A percentile compares a stretch with the other conserved stretches of the same genome.
phyloP scores from a whole-genome alignment of 2,329 filamentous ascomycete species.

The Xylariaceae sp. region DNA sequence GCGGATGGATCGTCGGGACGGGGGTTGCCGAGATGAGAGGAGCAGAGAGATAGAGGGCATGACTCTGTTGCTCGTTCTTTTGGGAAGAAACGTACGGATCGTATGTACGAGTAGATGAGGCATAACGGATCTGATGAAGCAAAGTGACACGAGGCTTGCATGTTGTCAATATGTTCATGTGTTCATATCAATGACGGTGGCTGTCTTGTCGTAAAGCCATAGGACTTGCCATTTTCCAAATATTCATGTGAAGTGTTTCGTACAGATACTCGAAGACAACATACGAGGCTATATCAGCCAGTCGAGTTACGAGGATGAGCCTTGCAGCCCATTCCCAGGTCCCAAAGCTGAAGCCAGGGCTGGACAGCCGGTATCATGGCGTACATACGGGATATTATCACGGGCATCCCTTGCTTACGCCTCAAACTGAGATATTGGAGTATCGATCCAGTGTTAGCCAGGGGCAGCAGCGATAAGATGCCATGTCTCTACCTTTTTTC shows the following conservation, averaged over 20 bases:
- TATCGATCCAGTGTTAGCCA: background rate
- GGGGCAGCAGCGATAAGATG: background rate
- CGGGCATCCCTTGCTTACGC: background rate
- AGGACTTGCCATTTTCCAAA: background rate
- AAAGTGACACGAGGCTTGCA: constrained; percentile 18
- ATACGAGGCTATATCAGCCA: background rate
- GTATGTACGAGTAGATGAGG: too few relatives aligned
- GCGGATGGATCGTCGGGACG: background rate
- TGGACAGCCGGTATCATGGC: background rate
- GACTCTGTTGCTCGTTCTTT: background rate
- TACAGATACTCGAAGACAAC: background rate
- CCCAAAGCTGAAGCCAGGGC: background rate
- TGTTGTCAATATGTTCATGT: constrained; percentile 2
- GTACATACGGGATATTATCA: background rate
- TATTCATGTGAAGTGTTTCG: background rate
- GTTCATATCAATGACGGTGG: background rate
- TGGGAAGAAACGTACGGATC: background rate
- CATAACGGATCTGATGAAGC: background rate
- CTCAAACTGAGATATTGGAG: background rate
- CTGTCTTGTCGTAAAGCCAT: background rate
- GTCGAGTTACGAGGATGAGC: background rate
- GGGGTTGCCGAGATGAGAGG: background rate
- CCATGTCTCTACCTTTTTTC: background rate
- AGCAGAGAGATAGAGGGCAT: background rate
- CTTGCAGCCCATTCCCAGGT: background rate